Evolutionary conservation across 331 rosid genomes (phyloP), one percentile per base, ranked within the genome.

Genomic region (Ulmus americana): DNA sequence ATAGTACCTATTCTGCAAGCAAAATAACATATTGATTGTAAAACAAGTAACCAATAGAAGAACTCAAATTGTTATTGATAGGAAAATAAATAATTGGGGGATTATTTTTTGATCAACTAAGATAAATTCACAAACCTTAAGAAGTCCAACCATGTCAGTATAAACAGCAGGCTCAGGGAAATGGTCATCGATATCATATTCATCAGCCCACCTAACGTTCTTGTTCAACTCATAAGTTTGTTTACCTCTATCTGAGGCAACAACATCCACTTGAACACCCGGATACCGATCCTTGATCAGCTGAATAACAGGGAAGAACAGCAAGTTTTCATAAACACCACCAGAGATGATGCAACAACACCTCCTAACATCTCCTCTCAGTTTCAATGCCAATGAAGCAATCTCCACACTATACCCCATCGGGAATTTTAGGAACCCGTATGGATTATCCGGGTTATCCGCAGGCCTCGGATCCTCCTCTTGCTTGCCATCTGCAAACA

Each of bases 281-380:
- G 96, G 97, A 16, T 88, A 88, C 59, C 95, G 81, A 66, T 86
- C 88, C 80, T 86, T 91, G 18, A 91, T 39, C 72, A 91, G 48
- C 79, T 88, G 96, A 44, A 91, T 83, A 5, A 79, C 74, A 6
- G 96, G 97, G 61, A 91, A 86, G 60, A 80, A 88, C 65, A 91
- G 74, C 64, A 86, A 53, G 13, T 83, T 88, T 75, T 88, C 96
- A 79, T 91, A 91, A 10, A 86, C 97, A 15, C 96, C 97, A 42
- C 97, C 96, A 18, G 90, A 69, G 8, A 91, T 63, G 69, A 91
- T 76, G 69, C 96, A 88, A 55, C 95, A 91, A 45, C 95, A 88
- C 72, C 90, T 82, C 82, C 96, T 79, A 6, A 91, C 96, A 75
- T 88, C 91, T 10, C 96, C 96, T 43, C 92, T 84, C 51, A 83